Evolutionary conservation across 2,329 filamentous ascomycete species (phyloP).

Genomic region (Phaeosphaeria sp.): DNA sequence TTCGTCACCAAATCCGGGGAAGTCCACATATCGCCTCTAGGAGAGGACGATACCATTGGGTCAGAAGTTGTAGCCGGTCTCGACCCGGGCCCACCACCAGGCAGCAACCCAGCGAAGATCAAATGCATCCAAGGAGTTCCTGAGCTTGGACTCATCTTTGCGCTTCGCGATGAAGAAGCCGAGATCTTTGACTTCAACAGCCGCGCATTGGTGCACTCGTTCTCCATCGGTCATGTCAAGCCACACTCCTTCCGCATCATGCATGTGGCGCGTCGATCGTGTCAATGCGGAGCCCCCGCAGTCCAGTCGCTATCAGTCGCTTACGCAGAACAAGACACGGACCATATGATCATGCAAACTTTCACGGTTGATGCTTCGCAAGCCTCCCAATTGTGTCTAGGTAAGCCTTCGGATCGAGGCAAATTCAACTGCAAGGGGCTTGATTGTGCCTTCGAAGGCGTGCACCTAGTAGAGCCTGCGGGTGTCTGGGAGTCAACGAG

Average conservation of each 20-base stretch:
- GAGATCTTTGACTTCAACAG: slow-evolving; percentile 68
- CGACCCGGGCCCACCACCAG: slow-evolving; percentile 43
- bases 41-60: slow-evolving; percentile 29
- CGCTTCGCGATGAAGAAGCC: slow-evolving; percentile 63
- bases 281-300: slow-evolving; percentile 62
- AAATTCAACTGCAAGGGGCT: slow-evolving; percentile 44
- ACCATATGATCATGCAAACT: slow-evolving; percentile 70
- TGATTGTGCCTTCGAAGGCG: slow-evolving; percentile 56
- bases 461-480: slow-evolving; percentile 65
- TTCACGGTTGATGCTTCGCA: slow-evolving; percentile 63
- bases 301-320: slow-evolving; percentile 69
- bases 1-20: slow-evolving; percentile 44
- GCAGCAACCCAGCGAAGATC: slow-evolving; percentile 54
- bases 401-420: slow-evolving; percentile 48
- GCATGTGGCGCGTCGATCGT: slow-evolving; percentile 60
- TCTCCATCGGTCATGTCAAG: slow-evolving; percentile 65
- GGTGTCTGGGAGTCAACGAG: slow-evolving; percentile 70
- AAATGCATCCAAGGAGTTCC: slow-evolving; percentile 67
- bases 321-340: slow-evolving; percentile 66
- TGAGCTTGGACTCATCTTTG: slow-evolving; percentile 65
- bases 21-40: slow-evolving; percentile 41
- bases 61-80: slow-evolving; percentile 44
- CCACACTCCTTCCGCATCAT: slow-evolving; percentile 67
- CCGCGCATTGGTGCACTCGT: slow-evolving; percentile 66
- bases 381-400: slow-evolving; percentile 64